Conservation (phyloP, 2,329 filamentous ascomycete species). For the Grosmannia penicillata region DNA sequence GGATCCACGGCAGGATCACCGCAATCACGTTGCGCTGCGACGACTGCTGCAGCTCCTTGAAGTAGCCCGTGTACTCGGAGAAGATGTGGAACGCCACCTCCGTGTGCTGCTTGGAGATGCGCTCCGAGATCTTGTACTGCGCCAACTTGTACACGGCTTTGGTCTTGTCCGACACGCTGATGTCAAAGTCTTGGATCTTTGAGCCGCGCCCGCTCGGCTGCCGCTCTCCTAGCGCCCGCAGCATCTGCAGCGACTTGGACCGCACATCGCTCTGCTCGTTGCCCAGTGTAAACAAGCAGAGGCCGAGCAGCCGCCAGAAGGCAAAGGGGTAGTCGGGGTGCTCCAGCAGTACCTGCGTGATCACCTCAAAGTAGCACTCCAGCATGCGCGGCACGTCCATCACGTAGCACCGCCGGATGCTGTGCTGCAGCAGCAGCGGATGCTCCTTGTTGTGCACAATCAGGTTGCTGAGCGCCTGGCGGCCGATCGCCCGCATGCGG, state of each 20-base stretch:
- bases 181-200: constrained; percentile 92
- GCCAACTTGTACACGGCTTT: constrained; percentile 96
- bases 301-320: constrained; percentile 81
- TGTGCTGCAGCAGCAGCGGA: constrained; percentile 72
- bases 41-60: constrained; percentile 69
- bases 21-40: constrained; percentile 90
- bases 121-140: constrained; percentile 90
- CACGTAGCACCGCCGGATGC: constrained; percentile 81
- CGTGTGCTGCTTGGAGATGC: constrained; percentile 74
- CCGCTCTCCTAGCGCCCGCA: constrained; percentile 69
- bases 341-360: constrained; percentile 74
- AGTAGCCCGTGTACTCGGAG: constrained; percentile 87
- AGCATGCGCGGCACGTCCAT: constrained; percentile 69
- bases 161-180: constrained; percentile 96
- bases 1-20: constrained; percentile 90
- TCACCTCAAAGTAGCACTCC: constrained; percentile 90
- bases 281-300: constrained; percentile 83
- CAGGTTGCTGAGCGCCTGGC: constrained; percentile 75
- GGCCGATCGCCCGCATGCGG: constrained; percentile 78
- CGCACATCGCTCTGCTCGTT: constrained; percentile 82
- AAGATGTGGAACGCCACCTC: constrained; percentile 89
- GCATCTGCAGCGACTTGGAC: constrained; percentile 69
- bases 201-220: constrained; percentile 52
- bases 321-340: constrained; percentile 68
- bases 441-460: constrained; percentile 84